A percentile compares a stretch with the other conserved stretches of the same genome.
Evolutionary conservation across 202 grass and related monocot species (phyloP).

Genomic region (Dendrocalamus latiflorus): DNA sequence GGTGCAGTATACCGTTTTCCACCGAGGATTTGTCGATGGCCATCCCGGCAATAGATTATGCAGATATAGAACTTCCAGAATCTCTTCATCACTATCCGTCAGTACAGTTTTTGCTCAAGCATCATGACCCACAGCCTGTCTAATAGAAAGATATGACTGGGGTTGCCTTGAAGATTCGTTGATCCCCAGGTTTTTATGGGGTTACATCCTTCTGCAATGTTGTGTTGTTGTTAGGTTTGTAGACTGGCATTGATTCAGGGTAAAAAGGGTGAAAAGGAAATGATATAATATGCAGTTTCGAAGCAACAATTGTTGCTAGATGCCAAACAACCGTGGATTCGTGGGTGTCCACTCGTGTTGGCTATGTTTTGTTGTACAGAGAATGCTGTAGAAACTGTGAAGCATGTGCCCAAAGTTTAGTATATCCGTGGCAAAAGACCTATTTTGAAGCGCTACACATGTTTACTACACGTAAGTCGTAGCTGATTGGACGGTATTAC

Average conservation of each 20-base stretch:
- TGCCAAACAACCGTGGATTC: background rate
- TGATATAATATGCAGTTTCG: constrained; percentile 14
- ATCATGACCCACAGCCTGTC: constrained; percentile 32
- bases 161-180: constrained; percentile 2
- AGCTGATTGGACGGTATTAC: background rate
- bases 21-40: constrained; percentile 96
- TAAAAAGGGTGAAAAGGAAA: background rate
- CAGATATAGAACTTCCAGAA: constrained; percentile 63
- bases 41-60: constrained; percentile 67
- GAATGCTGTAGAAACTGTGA: constrained; percentile 12
- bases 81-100: constrained; percentile 51
- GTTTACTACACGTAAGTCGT: background rate
- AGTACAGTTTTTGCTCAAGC: constrained; percentile 46
- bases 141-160: constrained; percentile 18
- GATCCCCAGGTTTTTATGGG: constrained; percentile 15
- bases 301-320: constrained; percentile 69
- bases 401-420: background rate
- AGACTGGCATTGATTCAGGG: background rate
- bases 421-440: background rate
- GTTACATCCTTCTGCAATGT: constrained; percentile 32
- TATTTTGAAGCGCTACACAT: background rate
- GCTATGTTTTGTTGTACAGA: constrained; percentile 31
- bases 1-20: constrained; percentile 85
- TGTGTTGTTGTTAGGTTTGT: constrained; percentile 41
- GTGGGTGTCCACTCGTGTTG: background rate